Conservation (phyloP, 2,329 filamentous ascomycete species). For the Fusarium pseudoanthophilum region DNA sequence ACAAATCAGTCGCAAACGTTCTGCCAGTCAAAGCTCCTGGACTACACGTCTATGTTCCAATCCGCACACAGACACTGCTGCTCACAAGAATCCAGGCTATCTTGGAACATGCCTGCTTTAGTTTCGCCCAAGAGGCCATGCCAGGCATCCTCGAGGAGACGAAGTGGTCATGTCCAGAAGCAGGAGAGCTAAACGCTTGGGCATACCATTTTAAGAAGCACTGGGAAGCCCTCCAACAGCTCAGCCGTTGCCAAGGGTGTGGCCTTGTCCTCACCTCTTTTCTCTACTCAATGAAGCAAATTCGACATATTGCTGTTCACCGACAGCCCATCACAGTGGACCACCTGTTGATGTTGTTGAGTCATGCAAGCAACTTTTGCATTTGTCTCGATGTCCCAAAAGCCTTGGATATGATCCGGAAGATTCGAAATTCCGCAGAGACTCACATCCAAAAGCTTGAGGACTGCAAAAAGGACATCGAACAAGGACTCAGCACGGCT, state of each 20-base stretch:
- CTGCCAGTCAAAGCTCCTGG: neutral
- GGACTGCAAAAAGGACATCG: neutral
- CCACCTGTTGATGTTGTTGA: neutral
- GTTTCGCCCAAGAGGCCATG: neutral
- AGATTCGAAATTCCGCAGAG: neutral
- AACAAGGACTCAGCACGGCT: neutral
- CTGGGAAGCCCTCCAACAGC: neutral
- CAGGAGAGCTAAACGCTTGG: slow-evolving; percentile 19
- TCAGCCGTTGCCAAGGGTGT: neutral
- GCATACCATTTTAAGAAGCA: neutral
- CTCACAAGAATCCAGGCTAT: neutral
- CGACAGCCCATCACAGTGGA: neutral
- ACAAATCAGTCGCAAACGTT: neutral
- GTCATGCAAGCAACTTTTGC: neutral
- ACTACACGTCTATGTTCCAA: neutral
- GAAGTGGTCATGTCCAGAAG: slow-evolving; percentile 1
- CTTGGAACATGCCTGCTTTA: slow-evolving; percentile 9
- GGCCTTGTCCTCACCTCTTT: neutral
- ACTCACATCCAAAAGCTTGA: neutral
- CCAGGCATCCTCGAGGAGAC: neutral
- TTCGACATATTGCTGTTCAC: slow-evolving; percentile 23
- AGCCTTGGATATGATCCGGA: neutral
- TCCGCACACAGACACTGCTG: slow-evolving; percentile 1
- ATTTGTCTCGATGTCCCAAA: neutral
- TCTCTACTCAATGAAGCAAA: neutral